A percentile compares a stretch with the other conserved stretches of the same genome.
Evolutionary conservation across 495 filamentous ascomycete genomes (phyloP).

Genomic region (Emericellopsis terricola): DNA sequence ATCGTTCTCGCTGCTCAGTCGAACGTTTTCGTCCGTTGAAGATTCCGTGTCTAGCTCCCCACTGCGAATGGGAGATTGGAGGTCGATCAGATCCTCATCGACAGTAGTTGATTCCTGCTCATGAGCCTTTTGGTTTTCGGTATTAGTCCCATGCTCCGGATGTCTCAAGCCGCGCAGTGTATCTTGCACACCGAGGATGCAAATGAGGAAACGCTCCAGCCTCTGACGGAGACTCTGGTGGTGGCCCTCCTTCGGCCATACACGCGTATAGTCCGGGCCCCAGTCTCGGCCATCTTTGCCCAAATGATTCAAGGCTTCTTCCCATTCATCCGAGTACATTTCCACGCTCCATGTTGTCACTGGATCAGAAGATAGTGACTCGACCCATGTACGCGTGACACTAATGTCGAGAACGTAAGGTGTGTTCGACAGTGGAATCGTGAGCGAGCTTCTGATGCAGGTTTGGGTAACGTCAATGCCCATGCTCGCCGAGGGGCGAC

Average conservation of each 20-base stretch:
- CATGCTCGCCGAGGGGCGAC: too few species aligned
- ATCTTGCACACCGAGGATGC: not conserved
- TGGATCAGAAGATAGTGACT: too few species aligned
- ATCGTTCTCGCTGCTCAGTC: too few species aligned
- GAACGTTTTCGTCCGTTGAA: too few species aligned
- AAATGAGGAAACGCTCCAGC: not conserved
- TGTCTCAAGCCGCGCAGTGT: not conserved
- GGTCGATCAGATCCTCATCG: too few species aligned
- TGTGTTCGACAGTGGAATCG: slow-evolving; percentile 6
- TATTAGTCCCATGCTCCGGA: not conserved
- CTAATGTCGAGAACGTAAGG: slow-evolving; percentile 37
- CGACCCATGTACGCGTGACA: slow-evolving; percentile 33
- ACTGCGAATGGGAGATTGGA: too few species aligned
- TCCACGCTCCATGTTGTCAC: not conserved
- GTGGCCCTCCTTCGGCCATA: too few species aligned
- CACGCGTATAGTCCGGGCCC: too few species aligned
- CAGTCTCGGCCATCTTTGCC: slow-evolving; percentile 15
- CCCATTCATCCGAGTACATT: slow-evolving; percentile 34
- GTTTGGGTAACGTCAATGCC: not conserved
- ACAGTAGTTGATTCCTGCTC: not conserved
- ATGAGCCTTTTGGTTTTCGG: not conserved
- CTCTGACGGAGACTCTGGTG: not conserved
- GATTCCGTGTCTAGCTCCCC: too few species aligned
- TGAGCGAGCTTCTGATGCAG: not conserved
- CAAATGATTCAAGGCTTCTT: slow-evolving; percentile 12